Conservation (phyloP, 2,329 filamentous ascomycete species). For the Fusarium equiseti region DNA sequence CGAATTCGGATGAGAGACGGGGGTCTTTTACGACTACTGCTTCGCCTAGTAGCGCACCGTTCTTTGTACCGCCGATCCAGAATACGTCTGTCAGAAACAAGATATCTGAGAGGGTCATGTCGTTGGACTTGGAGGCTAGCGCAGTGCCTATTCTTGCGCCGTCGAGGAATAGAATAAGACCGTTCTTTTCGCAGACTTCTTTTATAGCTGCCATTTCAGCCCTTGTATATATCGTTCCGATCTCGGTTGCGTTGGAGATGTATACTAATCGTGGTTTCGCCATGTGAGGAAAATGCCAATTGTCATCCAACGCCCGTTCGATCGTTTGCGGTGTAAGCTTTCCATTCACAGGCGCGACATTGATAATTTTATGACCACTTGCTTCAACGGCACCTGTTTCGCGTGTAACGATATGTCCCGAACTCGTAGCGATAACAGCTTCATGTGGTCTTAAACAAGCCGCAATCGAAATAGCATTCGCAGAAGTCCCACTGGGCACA, state of each 20-base stretch:
- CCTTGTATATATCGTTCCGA: slow-evolving; percentile 62
- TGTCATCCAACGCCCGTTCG: slow-evolving; percentile 58
- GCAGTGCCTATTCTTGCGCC: slow-evolving; percentile 61
- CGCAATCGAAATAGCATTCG: slow-evolving; percentile 65
- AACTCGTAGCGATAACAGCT: slow-evolving; percentile 62
- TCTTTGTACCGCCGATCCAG: slow-evolving; percentile 67
- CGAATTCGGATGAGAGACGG: slow-evolving; percentile 59
- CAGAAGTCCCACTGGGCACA: slow-evolving; percentile 64
- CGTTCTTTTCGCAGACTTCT: slow-evolving; percentile 55
- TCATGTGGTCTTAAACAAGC: slow-evolving; percentile 64
- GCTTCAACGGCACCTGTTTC: slow-evolving; percentile 65
- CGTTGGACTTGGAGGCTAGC: slow-evolving; percentile 57
- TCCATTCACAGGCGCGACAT: slow-evolving; percentile 58
- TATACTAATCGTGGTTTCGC: slow-evolving; percentile 64
- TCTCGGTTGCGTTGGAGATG: slow-evolving; percentile 64
- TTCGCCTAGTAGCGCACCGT: slow-evolving; percentile 63
- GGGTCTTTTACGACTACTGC: slow-evolving; percentile 62
- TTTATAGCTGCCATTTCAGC: slow-evolving; percentile 58
- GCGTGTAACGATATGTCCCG: slow-evolving; percentile 62
- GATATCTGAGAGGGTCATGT: slow-evolving; percentile 59
- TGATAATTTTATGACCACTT: slow-evolving; percentile 65
- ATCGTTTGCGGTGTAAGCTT: slow-evolving; percentile 61
- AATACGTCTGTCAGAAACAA: slow-evolving; percentile 64
- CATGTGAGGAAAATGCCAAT: slow-evolving; percentile 65
- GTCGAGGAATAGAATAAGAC: slow-evolving; percentile 60